Evolutionary conservation across 768 basidiomycete genomes (phyloP).

Genomic region (Phlegmacium glaucopus): DNA sequence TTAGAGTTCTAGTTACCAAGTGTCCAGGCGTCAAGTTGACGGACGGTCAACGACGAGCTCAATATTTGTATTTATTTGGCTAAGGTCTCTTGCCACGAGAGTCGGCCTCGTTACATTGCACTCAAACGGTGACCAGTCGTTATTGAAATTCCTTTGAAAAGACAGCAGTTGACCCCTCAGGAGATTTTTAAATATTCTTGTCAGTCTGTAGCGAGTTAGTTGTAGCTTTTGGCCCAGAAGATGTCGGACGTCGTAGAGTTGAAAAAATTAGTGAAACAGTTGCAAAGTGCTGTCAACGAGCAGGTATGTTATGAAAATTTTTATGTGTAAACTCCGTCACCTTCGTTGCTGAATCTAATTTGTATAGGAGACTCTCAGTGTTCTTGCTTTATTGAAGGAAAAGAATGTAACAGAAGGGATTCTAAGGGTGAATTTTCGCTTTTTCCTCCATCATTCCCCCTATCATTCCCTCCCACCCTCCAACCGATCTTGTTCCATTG

Average conservation of each 20-base stretch:
- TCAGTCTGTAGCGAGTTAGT: conserved; percentile 31
- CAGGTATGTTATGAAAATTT: conserved; percentile 21
- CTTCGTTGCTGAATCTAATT: conserved; percentile 27
- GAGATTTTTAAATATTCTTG: conserved; percentile 10
- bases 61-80: conserved; percentile 12
- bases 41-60: background rate
- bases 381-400: conserved; percentile 62
- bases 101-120: no score
- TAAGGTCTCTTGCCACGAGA: background rate
- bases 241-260: conserved; percentile 60
- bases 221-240: conserved; percentile 27
- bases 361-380: conserved; percentile 57
- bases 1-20: no score
- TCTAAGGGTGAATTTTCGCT: conserved; percentile 61
- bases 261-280: conserved; percentile 77
- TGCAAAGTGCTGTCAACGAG: conserved; percentile 56
- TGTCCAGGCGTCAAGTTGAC: no score
- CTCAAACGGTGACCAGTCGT: no score
- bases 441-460: conserved; percentile 23
- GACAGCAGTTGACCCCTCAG: background rate
- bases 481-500: conserved; percentile 16
- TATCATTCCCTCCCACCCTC: background rate
- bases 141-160: background rate
- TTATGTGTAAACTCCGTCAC: conserved; percentile 33
- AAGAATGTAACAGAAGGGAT: conserved; percentile 71